phyloP scores from a whole-genome alignment of 2,329 filamentous ascomycete genomes.

The Stenocarpella maydis region DNA sequence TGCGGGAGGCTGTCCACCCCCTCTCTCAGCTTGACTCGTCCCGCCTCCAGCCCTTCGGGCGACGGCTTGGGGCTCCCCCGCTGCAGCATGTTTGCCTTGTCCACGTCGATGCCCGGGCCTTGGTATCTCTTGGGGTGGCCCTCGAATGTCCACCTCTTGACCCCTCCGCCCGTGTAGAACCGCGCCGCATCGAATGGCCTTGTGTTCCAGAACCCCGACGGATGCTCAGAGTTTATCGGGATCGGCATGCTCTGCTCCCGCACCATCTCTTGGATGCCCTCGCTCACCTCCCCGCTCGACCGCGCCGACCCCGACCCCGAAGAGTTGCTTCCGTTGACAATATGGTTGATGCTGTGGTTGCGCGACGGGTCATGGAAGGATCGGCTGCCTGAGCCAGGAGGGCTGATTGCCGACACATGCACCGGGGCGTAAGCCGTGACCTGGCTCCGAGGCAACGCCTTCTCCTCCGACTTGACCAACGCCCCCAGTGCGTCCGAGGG shows the following conservation, averaged over 20 bases:
- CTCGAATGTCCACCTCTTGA: constrained; percentile 50
- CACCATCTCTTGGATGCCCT: constrained; percentile 35
- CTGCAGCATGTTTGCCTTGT: constrained; percentile 39
- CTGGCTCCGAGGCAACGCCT: background rate
- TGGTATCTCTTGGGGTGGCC: constrained; percentile 44
- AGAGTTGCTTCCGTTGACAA: constrained; percentile 22
- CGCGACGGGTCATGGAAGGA: constrained; percentile 29
- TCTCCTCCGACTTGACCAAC: constrained; percentile 43
- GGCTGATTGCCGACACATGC: constrained; percentile 16
- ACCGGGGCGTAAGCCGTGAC: background rate
- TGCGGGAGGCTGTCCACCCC: constrained; percentile 57
- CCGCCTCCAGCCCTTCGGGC: constrained; percentile 24
- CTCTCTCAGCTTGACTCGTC: constrained; percentile 38
- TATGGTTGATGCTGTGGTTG: constrained; percentile 29
- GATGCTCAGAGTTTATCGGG: constrained; percentile 47
- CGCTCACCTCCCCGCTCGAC: constrained; percentile 34
- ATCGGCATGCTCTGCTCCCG: constrained; percentile 49
- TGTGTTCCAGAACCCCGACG: constrained; percentile 46
- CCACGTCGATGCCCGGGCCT: constrained; percentile 37
- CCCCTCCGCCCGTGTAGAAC: constrained; percentile 43
- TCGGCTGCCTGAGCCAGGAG: constrained; percentile 14
- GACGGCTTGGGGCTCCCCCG: constrained; percentile 26
- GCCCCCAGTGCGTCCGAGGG: constrained; percentile 47
- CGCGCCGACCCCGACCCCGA: constrained; percentile 16
- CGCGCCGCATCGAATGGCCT: constrained; percentile 36